Percentiles rank a stretch among this genome's conserved stretches.
These are phyloP conservation scores for Fusarium algeriense DNA, from an alignment of 2,329 filamentous ascomycete genomes.

Conservation along the genomic window DNA sequence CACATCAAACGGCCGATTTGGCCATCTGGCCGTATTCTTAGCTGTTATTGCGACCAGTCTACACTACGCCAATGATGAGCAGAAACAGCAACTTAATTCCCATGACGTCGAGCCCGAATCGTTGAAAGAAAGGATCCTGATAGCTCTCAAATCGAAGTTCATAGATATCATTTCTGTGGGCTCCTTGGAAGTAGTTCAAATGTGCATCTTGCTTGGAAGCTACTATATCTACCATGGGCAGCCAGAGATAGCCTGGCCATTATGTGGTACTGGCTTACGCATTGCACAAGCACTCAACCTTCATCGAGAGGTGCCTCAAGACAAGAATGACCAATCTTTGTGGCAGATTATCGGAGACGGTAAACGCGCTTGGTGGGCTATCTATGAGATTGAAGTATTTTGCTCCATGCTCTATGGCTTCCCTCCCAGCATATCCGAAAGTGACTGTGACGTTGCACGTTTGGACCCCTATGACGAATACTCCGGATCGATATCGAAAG, in stretches of 20 bases:
- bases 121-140: slow-evolving; percentile 8
- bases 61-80: slow-evolving; percentile 3
- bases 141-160: slow-evolving; percentile 6
- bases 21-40: slow-evolving; percentile 10
- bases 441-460: neutral
- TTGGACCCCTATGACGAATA: slow-evolving; percentile 34
- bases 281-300: slow-evolving; percentile 53
- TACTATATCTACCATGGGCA: slow-evolving; percentile 54
- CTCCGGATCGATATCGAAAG: neutral
- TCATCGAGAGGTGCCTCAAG: slow-evolving; percentile 36
- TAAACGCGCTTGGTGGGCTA: slow-evolving; percentile 57
- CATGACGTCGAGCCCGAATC: neutral
- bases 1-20: fast-evolving
- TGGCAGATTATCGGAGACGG: slow-evolving; percentile 39
- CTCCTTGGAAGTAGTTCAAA: slow-evolving; percentile 51
- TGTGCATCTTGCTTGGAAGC: slow-evolving; percentile 53
- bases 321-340: neutral
- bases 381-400: slow-evolving; percentile 56
- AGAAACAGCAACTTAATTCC: neutral
- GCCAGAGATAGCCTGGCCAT: slow-evolving; percentile 53
- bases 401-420: slow-evolving; percentile 57
- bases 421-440: slow-evolving; percentile 47
- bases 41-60: slow-evolving; percentile 32
- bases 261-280: slow-evolving; percentile 53
- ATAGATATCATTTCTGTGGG: slow-evolving; percentile 33